These are phyloP conservation scores for Usnea hakonensis DNA, from an alignment of 495 filamentous ascomycete genomes.

Conservation along the genomic window DNA sequence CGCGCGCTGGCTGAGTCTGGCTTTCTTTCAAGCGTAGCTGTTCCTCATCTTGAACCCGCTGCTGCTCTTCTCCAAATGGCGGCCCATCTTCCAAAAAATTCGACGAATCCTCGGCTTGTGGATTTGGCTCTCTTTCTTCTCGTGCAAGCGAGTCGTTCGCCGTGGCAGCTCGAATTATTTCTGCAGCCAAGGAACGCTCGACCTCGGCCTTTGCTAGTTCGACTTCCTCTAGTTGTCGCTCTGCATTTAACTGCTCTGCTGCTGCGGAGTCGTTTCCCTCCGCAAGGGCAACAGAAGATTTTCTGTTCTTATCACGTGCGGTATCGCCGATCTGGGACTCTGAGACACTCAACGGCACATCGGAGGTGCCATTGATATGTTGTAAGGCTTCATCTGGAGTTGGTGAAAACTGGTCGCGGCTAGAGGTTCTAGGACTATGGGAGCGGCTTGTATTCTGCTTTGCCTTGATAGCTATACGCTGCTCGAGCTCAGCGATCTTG, in stretches of 20 bases:
- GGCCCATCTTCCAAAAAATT: background rate
- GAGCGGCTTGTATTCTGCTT: slow-evolving; percentile 39
- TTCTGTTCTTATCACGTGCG: background rate
- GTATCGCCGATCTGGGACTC: background rate
- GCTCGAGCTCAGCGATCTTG: slow-evolving; percentile 70
- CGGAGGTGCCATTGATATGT: background rate
- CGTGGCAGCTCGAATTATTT: background rate
- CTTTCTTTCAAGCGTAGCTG: background rate
- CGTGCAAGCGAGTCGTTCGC: background rate
- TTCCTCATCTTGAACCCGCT: background rate
- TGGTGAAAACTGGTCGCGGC: slow-evolving; percentile 20
- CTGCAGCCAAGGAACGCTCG: slow-evolving; percentile 5
- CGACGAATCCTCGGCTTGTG: background rate
- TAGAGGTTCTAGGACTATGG: slow-evolving; percentile 32
- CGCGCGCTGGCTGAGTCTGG: background rate
- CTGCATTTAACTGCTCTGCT: background rate
- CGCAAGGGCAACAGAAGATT: background rate
- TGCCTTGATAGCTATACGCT: slow-evolving; percentile 46
- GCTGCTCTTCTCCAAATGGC: background rate
- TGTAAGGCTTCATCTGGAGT: background rate
- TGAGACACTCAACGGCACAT: background rate
- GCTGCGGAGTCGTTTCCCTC: background rate
- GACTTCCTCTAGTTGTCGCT: slow-evolving; percentile 1
- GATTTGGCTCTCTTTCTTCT: background rate
- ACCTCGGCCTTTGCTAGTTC: slow-evolving; percentile 9